Evolutionary conservation across 2,329 filamentous ascomycete genomes (phyloP).

Genomic region (Elsinoe ampelina): DNA sequence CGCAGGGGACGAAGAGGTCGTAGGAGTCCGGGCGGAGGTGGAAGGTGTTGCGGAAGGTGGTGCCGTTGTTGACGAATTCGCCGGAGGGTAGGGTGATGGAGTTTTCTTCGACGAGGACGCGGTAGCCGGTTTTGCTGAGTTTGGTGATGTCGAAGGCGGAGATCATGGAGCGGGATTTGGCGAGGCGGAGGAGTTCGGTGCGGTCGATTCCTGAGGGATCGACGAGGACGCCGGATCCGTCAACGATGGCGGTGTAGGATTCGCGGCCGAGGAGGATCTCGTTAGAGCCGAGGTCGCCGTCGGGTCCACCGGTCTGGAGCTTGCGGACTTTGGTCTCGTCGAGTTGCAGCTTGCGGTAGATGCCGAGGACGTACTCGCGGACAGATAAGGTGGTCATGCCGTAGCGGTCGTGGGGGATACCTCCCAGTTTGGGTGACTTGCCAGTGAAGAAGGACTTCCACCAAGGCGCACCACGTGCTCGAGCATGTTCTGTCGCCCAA

Average conservation of each 20-base stretch:
- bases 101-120: slow-evolving; percentile 82
- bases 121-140: slow-evolving; percentile 79
- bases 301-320: slow-evolving; percentile 94
- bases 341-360: slow-evolving; percentile 91
- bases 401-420: slow-evolving; percentile 91
- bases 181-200: slow-evolving; percentile 72
- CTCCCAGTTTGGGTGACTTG: slow-evolving; percentile 90
- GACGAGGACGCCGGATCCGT: slow-evolving; percentile 87
- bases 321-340: slow-evolving; percentile 79
- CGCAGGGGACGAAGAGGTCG: slow-evolving; percentile 90
- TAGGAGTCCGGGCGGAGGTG: slow-evolving; percentile 69
- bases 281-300: slow-evolving; percentile 94
- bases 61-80: slow-evolving; percentile 82
- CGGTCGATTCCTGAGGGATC: slow-evolving; percentile 85
- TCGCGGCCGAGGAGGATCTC: slow-evolving; percentile 94
- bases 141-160: slow-evolving; percentile 74
- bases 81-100: slow-evolving; percentile 82
- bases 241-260: slow-evolving; percentile 91
- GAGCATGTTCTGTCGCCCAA: slow-evolving; percentile 96
- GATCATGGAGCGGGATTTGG: slow-evolving; percentile 83
- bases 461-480: slow-evolving; percentile 80
- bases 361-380: slow-evolving; percentile 88
- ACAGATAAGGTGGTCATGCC: slow-evolving; percentile 98
- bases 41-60: slow-evolving; percentile 93
- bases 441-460: slow-evolving; percentile 99